Evolutionary conservation across 352 stramenopile species (phyloP), one percentile per base, ranked within the genome.

Genomic region (Globisporangium orthogonon): DNA sequence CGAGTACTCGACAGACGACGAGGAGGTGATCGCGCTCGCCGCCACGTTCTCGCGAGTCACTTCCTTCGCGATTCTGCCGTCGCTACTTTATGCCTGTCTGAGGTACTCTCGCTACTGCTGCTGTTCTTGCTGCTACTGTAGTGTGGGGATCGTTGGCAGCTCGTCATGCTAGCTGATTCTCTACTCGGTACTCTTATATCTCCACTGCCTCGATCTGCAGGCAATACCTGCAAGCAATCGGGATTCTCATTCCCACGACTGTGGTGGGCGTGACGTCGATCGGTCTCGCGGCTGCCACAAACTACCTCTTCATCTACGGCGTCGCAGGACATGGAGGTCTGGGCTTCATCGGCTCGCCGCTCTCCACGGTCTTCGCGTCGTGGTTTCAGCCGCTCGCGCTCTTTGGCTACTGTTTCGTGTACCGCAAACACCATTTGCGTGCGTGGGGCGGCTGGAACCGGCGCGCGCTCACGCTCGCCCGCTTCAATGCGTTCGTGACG

Each of bases 271-370:
- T 79, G 52, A 68, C 66, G 0, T 88, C 82, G 23, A 89, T 91
- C 50, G 69, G 68, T 37, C 63, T 89, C 45, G 75, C 77, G 1
- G 69, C 74, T 18, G 63, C 61, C 0, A 75, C 68, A 48, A 93
- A 93, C 57, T 89, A 83, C 53, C 43, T 89, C 4, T 75, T 89
- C 63, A 89, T 93, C 52, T 84, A 90, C 56, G 79, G 79, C 28
- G 58, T 80, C 40, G 75, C 67, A 10, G 58, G 65, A 11, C 87
- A 70, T 71, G 11, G 44, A 0, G 80, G 83, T 0, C 56, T 93
- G 30, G 80, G 83, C n/a, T 93, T 89, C 47, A 53, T 87, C 33
- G 83, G 83, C n/a, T 89, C 83, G n/a, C 79, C 83, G 35, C 70
- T 89, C 10, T 82, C 83, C 17, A 92, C 83, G 0, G 83, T 90